Conservation (phyloP, 2,329 filamentous ascomycete species). For the Sphaerostilbella broomeana region DNA sequence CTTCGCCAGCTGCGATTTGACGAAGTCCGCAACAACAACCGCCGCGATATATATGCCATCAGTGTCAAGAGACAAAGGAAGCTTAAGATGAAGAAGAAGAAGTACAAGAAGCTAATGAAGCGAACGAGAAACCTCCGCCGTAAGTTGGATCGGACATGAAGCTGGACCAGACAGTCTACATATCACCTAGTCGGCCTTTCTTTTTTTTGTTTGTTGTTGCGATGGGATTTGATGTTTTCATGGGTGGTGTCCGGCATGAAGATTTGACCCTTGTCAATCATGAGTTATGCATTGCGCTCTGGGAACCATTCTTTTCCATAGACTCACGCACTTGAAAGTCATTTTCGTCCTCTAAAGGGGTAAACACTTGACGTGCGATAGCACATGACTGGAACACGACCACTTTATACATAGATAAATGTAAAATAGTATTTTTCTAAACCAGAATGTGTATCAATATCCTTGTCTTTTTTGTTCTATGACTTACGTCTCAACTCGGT, state of each 20-base stretch:
- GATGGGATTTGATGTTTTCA: slow-evolving; percentile 21
- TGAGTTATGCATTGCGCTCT: slow-evolving; percentile 24
- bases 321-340: slow-evolving; percentile 30
- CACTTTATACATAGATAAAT: slow-evolving; percentile 5
- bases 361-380: slow-evolving; percentile 1
- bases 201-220: slow-evolving; percentile 18
- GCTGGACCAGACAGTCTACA: slow-evolving; percentile 20
- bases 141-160: slow-evolving; percentile 65
- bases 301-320: slow-evolving; percentile 25
- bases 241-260: slow-evolving; percentile 27
- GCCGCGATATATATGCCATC: slow-evolving; percentile 66
- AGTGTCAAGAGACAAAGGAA: slow-evolving; percentile 89
- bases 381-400: slow-evolving; percentile 7
- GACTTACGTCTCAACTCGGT: too few species aligned
- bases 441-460: neutral
- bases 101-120: slow-evolving; percentile 99
- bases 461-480: too few species aligned
- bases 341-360: slow-evolving; percentile 17
- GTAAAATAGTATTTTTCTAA: slow-evolving; percentile 7
- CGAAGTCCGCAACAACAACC: slow-evolving; percentile 43
- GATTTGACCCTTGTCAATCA: slow-evolving; percentile 21
- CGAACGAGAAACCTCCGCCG: slow-evolving; percentile 80
- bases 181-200: too few species aligned
- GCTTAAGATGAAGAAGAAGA: slow-evolving; percentile 99
- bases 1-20: slow-evolving; percentile 56